Base-by-base conservation (phyloP, 1,284 basidiomycete genomes). In the Tremellales sp. region DNA sequence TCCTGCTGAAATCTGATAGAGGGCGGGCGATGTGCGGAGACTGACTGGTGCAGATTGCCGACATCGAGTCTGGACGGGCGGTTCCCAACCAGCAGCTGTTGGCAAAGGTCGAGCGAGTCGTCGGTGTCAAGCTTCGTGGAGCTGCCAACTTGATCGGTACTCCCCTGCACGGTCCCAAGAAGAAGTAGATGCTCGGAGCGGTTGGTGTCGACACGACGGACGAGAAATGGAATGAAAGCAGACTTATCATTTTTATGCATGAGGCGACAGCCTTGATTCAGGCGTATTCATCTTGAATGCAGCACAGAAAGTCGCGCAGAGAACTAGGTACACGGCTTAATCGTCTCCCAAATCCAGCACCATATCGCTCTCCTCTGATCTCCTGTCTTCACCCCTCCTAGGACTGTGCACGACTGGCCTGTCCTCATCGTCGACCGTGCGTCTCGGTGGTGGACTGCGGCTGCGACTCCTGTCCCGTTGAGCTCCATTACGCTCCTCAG, bases 121-220 rank as follows among this genome's bases (percentile, higher is more conserved):
- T 98, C 59, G 87, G 85, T 48, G 86, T 98, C 65, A 98, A 97
- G 76, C 82, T 98, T 52, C 83, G 94, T 65, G 93, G 92, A 82
- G 73, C 72, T 11, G 56, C 73, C 48, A 58, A 58, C 45, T 39
- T 61, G 40, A 75, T 76, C 42, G 74, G 74, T 33, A 67, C 65
- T 40, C 73, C 73, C 17, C 62, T 76, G 43, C 62, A 63, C 47
- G 70, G 60, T 40, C 61, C 66, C 15, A 72, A 72, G 62, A 71
- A 71, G 65, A 69, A 73, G 65, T 66, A 60, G 52, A 35, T 7
- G 33, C 33, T 13, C 4, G 13, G 13, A 36, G 19, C 8, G n/a
- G n/a, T n/a, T n/a, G n/a, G n/a, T n/a, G n/a, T n/a, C n/a, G n/a
- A n/a, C n/a, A n/a, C n/a, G n/a, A n/a, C n/a, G n/a, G n/a, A n/a